Conservation (phyloP, 1,139 yeast genomes). For the Candida pseudocylindracea region DNA sequence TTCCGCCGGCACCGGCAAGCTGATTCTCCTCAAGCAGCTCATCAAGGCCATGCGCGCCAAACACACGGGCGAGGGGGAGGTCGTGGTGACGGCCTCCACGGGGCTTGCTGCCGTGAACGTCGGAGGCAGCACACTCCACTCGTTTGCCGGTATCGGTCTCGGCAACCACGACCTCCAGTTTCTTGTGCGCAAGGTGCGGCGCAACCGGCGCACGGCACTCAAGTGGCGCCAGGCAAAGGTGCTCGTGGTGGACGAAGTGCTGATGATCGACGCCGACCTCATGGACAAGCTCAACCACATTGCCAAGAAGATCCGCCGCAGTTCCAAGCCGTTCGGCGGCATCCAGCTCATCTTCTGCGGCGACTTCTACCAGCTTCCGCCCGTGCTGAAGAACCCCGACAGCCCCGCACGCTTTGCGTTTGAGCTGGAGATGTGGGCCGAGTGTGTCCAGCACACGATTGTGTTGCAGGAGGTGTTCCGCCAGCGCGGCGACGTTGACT, state of each 20-base stretch:
- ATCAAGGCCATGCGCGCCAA: constrained; percentile 18
- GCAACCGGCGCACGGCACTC: constrained; percentile 17
- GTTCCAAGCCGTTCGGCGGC: constrained; percentile 46
- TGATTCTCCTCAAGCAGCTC: constrained; percentile 42
- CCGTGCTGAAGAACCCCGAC: constrained; percentile 23
- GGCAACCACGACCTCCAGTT: constrained; percentile 27
- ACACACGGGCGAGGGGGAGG: constrained; percentile 16
- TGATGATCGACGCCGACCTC: constrained; percentile 56
- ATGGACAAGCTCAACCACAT: constrained; percentile 42
- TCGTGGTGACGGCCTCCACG: constrained; percentile 80
- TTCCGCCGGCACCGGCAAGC: constrained; percentile 74
- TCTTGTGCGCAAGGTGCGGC: constrained; percentile 21
- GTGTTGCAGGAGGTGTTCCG: constrained; percentile 44
- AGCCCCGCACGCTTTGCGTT: constrained; percentile 19
- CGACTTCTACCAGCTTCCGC: constrained; percentile 75
- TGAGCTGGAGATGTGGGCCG: constrained; percentile 29
- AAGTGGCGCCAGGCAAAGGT: constrained; percentile 45
- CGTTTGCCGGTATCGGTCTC: constrained; percentile 59
- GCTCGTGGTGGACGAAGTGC: constrained; percentile 57
- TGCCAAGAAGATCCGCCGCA: constrained; percentile 29
- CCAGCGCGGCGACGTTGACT: constrained; percentile 43
- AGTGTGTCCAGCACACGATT: constrained; percentile 28
- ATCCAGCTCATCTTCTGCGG: constrained; percentile 63
- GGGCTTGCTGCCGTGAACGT: constrained; percentile 82
- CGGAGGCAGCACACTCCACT: constrained; percentile 65